Conservation (phyloP, 768 basidiomycete species). For the Mycena sanguinolenta region DNA sequence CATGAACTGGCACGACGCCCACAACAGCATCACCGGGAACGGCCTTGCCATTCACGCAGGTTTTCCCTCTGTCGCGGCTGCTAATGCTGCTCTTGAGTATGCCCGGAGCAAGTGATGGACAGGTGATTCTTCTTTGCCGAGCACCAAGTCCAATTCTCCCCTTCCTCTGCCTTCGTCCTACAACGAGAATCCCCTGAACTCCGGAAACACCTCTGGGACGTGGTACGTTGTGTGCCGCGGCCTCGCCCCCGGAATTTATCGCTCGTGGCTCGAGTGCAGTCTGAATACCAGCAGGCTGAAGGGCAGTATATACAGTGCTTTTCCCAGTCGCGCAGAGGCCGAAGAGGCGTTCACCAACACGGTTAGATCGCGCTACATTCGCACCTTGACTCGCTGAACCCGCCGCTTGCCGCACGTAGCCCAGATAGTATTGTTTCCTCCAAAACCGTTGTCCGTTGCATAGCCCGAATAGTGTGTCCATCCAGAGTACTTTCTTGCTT, state of each 20-base stretch:
- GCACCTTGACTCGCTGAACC: no score
- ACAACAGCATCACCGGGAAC: not conserved
- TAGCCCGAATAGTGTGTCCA: no score
- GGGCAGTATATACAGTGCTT: not conserved
- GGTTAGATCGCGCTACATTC: no score
- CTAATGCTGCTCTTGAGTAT: not conserved
- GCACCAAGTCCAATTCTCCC: not conserved
- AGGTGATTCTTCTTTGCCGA: no score
- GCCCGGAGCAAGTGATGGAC: slow-evolving; percentile 7
- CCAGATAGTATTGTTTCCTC: no score
- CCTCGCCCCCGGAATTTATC: not conserved
- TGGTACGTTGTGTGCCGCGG: slow-evolving; percentile 19
- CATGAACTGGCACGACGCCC: not conserved
- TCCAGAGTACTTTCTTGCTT: no score
- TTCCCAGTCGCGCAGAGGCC: not conserved
- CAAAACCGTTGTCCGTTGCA: no score
- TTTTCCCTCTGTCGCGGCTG: not conserved
- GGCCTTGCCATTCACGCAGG: slow-evolving; percentile 5
- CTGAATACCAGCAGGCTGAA: not conserved
- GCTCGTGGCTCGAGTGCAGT: slow-evolving; percentile 6
- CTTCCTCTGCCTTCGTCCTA: not conserved
- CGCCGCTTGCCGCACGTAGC: no score
- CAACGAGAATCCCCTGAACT: slow-evolving; percentile 2
- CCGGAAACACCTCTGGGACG: not conserved
- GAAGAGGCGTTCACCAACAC: not conserved